These are phyloP conservation scores for Suillus subaureus DNA, from an alignment of 768 basidiomycete species.

Conservation along the genomic window DNA sequence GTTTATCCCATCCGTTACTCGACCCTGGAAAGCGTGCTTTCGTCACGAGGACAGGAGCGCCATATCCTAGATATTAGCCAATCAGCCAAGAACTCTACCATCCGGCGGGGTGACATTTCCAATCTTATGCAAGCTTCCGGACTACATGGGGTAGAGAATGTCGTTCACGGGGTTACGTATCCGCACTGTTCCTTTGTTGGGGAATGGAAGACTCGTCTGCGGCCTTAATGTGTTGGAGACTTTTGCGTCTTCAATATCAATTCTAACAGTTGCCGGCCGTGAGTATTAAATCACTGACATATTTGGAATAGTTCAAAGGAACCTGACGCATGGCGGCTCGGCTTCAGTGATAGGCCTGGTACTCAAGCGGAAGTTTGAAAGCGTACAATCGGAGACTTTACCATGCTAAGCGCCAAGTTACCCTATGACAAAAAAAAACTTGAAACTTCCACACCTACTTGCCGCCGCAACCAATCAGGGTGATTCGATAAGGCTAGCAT, in stretches of 20 bases:
- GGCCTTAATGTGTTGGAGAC: background rate
- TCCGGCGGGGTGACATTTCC: background rate
- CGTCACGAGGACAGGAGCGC: background rate
- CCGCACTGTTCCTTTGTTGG: slow-evolving; percentile 1
- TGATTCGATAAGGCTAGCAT: too few relatives aligned
- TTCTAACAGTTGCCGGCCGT: background rate
- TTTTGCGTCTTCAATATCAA: too few relatives aligned
- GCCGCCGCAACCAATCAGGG: too few relatives aligned
- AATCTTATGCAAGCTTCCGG: background rate
- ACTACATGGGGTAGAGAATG: background rate
- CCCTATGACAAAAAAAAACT: background rate
- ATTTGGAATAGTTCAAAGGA: background rate
- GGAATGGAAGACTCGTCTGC: background rate
- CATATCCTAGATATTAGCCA: background rate
- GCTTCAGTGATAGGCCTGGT: too few relatives aligned
- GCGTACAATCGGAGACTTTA: background rate
- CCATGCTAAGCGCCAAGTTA: too few relatives aligned
- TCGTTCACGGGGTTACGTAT: background rate
- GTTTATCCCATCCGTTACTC: background rate
- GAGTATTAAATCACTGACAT: background rate
- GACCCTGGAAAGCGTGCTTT: background rate
- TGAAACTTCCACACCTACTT: too few relatives aligned
- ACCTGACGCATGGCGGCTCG: too few relatives aligned
- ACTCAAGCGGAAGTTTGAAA: background rate
- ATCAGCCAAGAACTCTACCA: background rate